phyloP scores from a whole-genome alignment of 257 asterid species.

The Orobanche coerulescens region DNA sequence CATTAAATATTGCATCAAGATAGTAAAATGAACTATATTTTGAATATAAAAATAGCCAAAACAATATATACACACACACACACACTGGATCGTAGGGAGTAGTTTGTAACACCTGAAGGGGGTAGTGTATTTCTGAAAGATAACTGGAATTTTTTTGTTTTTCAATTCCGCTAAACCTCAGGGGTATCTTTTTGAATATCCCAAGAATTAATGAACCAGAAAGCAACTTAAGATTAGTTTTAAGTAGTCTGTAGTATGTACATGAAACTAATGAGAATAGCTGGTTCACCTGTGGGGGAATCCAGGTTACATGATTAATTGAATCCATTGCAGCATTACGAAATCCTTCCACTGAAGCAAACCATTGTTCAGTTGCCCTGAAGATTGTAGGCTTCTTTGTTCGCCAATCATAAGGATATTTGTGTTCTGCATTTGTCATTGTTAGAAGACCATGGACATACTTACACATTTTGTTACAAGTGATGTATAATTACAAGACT shows the following conservation, averaged over 20 bases:
- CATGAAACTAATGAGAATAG: conserved; percentile 8
- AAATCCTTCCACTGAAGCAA: conserved; percentile 97
- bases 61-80: too few species aligned
- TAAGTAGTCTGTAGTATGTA: not conserved
- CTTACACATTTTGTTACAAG: not conserved
- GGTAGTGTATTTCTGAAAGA: not conserved
- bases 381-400: conserved; percentile 94
- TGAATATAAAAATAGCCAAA: too few species aligned
- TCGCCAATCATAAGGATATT: conserved; percentile 99
- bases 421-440: conserved; percentile 60
- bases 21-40: too few species aligned
- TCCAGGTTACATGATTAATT: conserved; percentile 73
- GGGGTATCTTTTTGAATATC: not conserved
- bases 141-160: not conserved
- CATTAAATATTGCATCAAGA: too few species aligned
- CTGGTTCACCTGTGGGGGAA: conserved; percentile 72
- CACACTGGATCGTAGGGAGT: too few species aligned
- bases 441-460: conserved; percentile 19
- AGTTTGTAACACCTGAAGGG: too few species aligned
- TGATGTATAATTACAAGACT: not conserved
- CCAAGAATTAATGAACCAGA: too few species aligned
- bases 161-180: too few species aligned
- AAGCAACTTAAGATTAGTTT: not conserved
- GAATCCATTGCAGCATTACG: conserved; percentile 88
- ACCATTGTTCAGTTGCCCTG: conserved; percentile 99